Base-by-base conservation (phyloP, 2,329 filamentous ascomycete species). In the Pseudogymnoascus verrucosus region DNA sequence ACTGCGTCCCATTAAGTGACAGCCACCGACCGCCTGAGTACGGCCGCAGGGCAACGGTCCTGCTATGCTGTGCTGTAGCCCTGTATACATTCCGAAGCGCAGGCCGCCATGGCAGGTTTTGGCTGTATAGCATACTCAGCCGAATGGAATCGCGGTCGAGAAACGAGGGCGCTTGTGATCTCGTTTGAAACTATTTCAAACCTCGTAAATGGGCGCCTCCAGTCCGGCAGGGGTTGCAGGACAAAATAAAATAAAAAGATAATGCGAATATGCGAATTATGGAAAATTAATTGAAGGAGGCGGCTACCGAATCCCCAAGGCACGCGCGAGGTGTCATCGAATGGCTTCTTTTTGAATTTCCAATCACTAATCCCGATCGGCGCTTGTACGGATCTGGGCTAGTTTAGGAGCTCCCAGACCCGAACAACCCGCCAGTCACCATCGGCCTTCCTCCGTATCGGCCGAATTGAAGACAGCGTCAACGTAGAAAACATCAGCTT, bases 91-190 rank as follows among this genome's bases (percentile, higher is more conserved):
- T 71, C 63, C 69, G 67, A 60, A 74, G 78, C 70, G 83, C 84
- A 75, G 79, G 78, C 78, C 85, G 83, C 86, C 85, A 89, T 77
- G 84, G 83, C 72, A 87, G 76, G 69, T 82, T 83, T 76, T 85
- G 84, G 71, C 83, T 81, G 78, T 85, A 84, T 74, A 86, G 79
- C 86, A 88, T 89, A 75, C 77, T 82, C 67, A 51, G 37, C 51
- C 51, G 51, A 57, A 57, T 57, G 16, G 19, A n/a, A 39, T 40
- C 14, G 59, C 59, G 59, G 19, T 40, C 34, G 59, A 61, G 59
- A 57, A 57, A 14, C 28, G 34, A 34, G 47, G 31, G 31, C 28
- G 51, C 51, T 57, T 57, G 51, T 16, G 51, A 36, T 57, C 21
- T 57, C 51, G 51, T 36, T 57, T 34, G 10, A 4, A n/a, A 34